Percentiles rank a stretch among this genome's conserved stretches.
Evolutionary conservation across 352 stramenopile genomes (phyloP).

Genomic region (Phytophthora nicotianae): DNA sequence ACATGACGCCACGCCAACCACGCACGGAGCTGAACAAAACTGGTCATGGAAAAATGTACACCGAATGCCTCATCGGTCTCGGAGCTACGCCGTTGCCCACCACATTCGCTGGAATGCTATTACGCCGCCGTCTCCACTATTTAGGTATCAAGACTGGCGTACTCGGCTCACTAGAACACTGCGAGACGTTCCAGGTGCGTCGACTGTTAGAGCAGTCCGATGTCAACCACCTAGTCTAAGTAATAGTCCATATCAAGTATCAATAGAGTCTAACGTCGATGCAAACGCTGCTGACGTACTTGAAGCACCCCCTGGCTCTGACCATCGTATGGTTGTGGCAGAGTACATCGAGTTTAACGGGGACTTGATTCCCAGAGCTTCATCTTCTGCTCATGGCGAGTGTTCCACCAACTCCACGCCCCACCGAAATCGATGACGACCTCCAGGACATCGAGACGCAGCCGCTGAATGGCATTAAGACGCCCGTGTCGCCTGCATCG

Average conservation of each 20-base stretch:
- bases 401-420: conserved; percentile 11
- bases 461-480: conserved; percentile 9
- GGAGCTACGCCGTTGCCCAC: conserved; percentile 40
- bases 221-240: conserved; percentile 4
- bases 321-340: conserved; percentile 23
- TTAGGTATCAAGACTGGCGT: conserved; percentile 30
- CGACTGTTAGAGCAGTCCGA: conserved; percentile 14
- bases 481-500: conserved; percentile 11
- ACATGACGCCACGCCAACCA: conserved; percentile 31
- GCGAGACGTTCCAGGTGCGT: conserved; percentile 26
- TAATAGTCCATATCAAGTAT: no score
- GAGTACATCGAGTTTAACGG: neutral
- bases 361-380: neutral
- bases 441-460: conserved; percentile 18
- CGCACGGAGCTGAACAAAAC: conserved; percentile 21
- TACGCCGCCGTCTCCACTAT: conserved; percentile 44
- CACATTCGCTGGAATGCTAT: conserved; percentile 34
- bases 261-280: conserved; percentile 4
- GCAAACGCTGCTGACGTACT: conserved; percentile 9
- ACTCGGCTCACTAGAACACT: conserved; percentile 22
- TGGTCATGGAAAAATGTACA: conserved; percentile 28
- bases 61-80: conserved; percentile 48
- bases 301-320: conserved; percentile 11
- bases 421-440: conserved; percentile 20
- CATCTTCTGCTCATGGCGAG: conserved; percentile 8